Percentiles rank a stretch among this genome's conserved stretches.
Conservation (phyloP, 1,284 basidiomycete species). For the Ustilago crameri region DNA sequence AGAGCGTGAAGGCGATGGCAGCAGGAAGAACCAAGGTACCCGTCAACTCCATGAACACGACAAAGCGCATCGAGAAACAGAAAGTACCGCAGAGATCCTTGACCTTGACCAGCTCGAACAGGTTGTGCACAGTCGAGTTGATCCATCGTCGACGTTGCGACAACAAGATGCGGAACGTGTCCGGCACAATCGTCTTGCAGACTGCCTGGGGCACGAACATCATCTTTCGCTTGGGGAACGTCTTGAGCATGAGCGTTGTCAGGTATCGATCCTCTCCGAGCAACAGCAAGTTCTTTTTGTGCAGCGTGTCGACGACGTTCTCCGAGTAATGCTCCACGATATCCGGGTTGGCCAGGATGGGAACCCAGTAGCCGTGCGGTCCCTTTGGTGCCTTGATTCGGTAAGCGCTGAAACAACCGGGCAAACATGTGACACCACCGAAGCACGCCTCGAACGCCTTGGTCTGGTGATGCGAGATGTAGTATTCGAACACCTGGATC, state of each 20-base stretch:
- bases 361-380: constrained; percentile 70
- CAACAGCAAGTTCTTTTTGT: constrained; percentile 71
- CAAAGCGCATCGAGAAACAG: constrained; percentile 71
- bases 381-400: constrained; percentile 71
- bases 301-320: constrained; percentile 71
- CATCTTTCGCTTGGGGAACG: constrained; percentile 71
- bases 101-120: constrained; percentile 70
- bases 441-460: constrained; percentile 70
- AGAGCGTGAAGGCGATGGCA: constrained; percentile 70
- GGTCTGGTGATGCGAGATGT: constrained; percentile 96
- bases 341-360: constrained; percentile 70
- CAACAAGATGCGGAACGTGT: constrained; percentile 70
- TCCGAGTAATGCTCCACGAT: constrained; percentile 71
- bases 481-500: constrained; percentile 88
- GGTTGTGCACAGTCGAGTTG: constrained; percentile 71
- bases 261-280: constrained; percentile 71
- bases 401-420: constrained; percentile 71
- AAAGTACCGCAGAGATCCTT: constrained; percentile 71
- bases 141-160: constrained; percentile 71
- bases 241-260: constrained; percentile 71
- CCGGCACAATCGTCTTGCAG: constrained; percentile 71
- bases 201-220: constrained; percentile 70
- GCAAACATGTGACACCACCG: constrained; percentile 70
- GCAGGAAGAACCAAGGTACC: constrained; percentile 71
- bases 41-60: constrained; percentile 70